Evolutionary conservation across 768 basidiomycete genomes (phyloP).

Genomic region (Mycena haematopus): DNA sequence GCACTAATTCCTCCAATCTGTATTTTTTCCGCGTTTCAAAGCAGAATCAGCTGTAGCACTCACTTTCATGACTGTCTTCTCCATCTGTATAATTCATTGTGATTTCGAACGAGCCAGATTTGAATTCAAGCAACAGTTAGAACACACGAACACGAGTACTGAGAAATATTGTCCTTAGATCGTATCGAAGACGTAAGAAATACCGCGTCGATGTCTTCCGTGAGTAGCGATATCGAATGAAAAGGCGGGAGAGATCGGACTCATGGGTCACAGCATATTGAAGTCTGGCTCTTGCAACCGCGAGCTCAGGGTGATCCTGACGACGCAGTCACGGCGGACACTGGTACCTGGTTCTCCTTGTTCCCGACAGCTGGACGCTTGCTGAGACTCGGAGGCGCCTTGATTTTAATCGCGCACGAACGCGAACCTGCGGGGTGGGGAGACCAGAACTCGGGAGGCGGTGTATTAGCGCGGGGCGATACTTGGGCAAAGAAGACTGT

Average conservation of each 20-base stretch:
- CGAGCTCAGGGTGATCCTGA: not conserved
- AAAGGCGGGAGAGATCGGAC: not conserved
- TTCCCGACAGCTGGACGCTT: not conserved
- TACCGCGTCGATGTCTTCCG: no score
- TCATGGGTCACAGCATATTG: not conserved
- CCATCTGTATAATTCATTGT: not conserved
- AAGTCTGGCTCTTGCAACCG: not conserved
- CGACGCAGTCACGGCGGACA: no score
- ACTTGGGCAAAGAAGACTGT: constrained; percentile 24
- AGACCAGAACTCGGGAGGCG: constrained; percentile 21
- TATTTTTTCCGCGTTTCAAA: constrained; percentile 10
- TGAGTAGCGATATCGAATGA: not conserved
- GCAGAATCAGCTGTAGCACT: constrained; percentile 23
- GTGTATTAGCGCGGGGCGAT: not conserved
- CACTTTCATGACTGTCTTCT: not conserved
- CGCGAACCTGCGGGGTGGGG: constrained; percentile 26
- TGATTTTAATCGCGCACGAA: constrained; percentile 26
- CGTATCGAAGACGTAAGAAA: no score
- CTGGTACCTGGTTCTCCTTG: constrained; percentile 21
- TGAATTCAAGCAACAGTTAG: not conserved
- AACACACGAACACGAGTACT: no score
- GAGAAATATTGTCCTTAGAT: no score
- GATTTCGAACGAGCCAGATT: not conserved
- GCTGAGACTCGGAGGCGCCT: constrained; percentile 13
- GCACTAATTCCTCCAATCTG: constrained; percentile 15